Evolutionary conservation across 441 rosid genomes (phyloP).

Genomic region (Erodium texanum): DNA sequence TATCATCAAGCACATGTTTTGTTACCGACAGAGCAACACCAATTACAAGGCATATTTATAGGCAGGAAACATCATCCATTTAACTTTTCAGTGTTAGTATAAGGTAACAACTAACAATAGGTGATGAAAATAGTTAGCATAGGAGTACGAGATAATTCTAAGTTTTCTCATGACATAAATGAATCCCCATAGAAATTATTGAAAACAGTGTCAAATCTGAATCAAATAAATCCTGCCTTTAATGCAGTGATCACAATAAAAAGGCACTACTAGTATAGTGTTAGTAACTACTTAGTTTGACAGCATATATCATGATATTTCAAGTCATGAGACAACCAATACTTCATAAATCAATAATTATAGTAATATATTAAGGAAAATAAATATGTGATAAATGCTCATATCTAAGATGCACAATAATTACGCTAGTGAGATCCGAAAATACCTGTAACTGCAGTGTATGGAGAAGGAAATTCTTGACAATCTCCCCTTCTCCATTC

Average conservation of each 20-base stretch:
- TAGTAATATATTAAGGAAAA: not conserved
- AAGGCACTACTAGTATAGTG: not conserved
- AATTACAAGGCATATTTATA: not conserved
- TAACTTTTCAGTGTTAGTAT: not conserved
- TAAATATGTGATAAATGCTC: not conserved
- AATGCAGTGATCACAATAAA: not conserved
- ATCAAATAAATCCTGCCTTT: too few species aligned
- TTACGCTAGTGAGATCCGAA: not conserved
- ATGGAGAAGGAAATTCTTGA: constrained; percentile 81
- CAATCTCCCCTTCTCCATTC: constrained; percentile 86
- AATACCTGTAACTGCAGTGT: constrained; percentile 86
- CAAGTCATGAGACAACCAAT: not conserved
- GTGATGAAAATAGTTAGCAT: not conserved
- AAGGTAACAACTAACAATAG: not conserved
- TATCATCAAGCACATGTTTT: not conserved
- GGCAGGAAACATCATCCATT: not conserved
- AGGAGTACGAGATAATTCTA: not conserved
- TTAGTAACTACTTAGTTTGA: not conserved
- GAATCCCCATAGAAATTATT: not conserved
- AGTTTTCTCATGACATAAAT: not conserved
- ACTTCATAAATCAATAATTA: not conserved
- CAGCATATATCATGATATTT: not conserved
- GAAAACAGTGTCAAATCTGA: not conserved
- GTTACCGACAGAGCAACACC: not conserved
- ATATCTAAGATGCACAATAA: not conserved